phyloP scores from a whole-genome alignment of 83 land plant species.

The Isoetes engelmannii region DNA sequence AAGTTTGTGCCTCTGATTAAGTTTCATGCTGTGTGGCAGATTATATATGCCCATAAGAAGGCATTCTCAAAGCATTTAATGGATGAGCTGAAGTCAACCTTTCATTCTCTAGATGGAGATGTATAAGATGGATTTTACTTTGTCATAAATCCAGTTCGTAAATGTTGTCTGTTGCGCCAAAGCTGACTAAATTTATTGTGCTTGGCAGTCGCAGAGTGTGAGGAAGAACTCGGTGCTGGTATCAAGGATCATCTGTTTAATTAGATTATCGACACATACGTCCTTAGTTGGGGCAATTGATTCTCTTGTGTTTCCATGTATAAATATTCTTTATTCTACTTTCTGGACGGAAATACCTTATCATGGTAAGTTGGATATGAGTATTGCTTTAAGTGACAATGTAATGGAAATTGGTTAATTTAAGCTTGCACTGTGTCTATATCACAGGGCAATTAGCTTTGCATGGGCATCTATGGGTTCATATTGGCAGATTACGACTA shows the following conservation, averaged over 20 bases:
- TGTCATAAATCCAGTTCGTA: neutral
- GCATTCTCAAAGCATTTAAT: slow-evolving; percentile 13
- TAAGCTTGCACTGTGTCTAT: neutral
- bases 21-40: slow-evolving; percentile 4
- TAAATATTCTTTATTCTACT: slow-evolving; percentile 1
- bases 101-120: slow-evolving; percentile 11
- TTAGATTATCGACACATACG: neutral
- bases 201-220: slow-evolving; percentile 1
- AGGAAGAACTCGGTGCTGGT: neutral
- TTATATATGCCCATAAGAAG: slow-evolving; percentile 26
- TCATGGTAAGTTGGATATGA: neutral
- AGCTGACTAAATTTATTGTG: neutral
- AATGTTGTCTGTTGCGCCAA: neutral
- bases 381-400: neutral
- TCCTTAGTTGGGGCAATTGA: neutral
- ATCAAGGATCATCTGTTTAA: too few relatives aligned
- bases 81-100: neutral
- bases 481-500: slow-evolving; percentile 24
- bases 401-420: neutral
- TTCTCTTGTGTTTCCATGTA: neutral
- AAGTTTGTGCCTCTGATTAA: neutral
- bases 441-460: slow-evolving; percentile 9
- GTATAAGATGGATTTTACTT: neutral
- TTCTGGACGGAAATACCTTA: neutral
- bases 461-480: slow-evolving; percentile 27